These are phyloP conservation scores for Naganishia vishniacii DNA, from an alignment of 768 basidiomycete species.

Conservation along the genomic window DNA sequence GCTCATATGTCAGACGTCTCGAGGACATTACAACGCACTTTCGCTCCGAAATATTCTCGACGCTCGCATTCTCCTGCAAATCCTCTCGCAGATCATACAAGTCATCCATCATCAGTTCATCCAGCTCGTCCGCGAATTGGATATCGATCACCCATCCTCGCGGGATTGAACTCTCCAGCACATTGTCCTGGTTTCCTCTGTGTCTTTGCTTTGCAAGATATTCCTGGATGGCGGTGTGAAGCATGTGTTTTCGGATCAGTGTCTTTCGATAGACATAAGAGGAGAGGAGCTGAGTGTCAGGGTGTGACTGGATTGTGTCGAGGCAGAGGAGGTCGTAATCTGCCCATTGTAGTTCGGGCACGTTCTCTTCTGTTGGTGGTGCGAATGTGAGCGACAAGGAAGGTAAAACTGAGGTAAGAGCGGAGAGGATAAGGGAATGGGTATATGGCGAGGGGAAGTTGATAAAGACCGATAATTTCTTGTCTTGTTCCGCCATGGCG, in stretches of 20 bases:
- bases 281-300: slow-evolving; percentile 59
- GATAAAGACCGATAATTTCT: slow-evolving; percentile 50
- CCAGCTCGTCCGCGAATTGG: slow-evolving; percentile 85
- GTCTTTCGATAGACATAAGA: slow-evolving; percentile 86
- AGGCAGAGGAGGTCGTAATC: slow-evolving; percentile 84
- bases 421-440: slow-evolving; percentile 52
- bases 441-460: slow-evolving; percentile 61
- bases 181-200: slow-evolving; percentile 43
- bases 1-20: neutral
- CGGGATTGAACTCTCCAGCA: slow-evolving; percentile 59
- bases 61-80: slow-evolving; percentile 53
- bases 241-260: slow-evolving; percentile 87
- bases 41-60: slow-evolving; percentile 32
- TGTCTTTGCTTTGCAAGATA: slow-evolving; percentile 61
- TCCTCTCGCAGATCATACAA: slow-evolving; percentile 73
- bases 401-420: slow-evolving; percentile 49
- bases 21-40: slow-evolving; percentile 33
- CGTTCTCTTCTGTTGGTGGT: slow-evolving; percentile 35
- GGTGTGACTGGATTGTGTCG: slow-evolving; percentile 58
- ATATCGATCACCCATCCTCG: slow-evolving; percentile 78
- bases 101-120: slow-evolving; percentile 88
- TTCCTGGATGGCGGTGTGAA: slow-evolving; percentile 66
- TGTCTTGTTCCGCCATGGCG: neutral
- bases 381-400: slow-evolving; percentile 42
- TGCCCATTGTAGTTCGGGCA: slow-evolving; percentile 63